These are phyloP conservation scores for Casuarina glauca DNA, from an alignment of 306 rosid species.

Conservation along the genomic window DNA sequence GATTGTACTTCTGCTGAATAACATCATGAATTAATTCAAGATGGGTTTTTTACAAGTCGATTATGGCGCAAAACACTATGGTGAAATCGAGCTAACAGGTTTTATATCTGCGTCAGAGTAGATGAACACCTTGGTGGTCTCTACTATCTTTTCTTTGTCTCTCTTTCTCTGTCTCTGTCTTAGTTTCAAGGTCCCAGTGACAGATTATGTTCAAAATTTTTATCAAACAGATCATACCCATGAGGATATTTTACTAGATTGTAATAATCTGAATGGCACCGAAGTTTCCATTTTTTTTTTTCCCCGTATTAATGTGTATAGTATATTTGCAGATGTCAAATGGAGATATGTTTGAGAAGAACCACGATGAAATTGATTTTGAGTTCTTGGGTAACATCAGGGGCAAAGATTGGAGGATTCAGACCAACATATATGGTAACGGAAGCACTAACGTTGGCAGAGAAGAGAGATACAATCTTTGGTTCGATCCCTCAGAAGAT, in stretches of 20 bases:
- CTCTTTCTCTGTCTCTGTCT: not conserved
- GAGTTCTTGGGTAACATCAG: constrained; percentile 95
- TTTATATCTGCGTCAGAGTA: not conserved
- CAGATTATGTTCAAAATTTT: not conserved
- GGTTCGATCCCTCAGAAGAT: constrained; percentile 96
- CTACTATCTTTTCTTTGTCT: too few relatives aligned
- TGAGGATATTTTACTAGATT: not conserved
- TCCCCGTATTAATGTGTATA: not conserved
- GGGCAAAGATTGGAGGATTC: constrained; percentile 95
- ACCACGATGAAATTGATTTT: constrained; percentile 94
- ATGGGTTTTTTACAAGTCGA: not conserved
- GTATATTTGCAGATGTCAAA: constrained; percentile 73
- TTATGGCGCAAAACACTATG: not conserved
- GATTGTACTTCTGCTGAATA: not conserved
- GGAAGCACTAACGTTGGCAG: constrained; percentile 90
- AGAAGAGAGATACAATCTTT: constrained; percentile 84
- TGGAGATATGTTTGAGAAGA: constrained; percentile 77
- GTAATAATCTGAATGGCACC: not conserved
- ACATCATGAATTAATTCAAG: not conserved
- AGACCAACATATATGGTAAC: constrained; percentile 93
- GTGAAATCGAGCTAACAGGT: not conserved
- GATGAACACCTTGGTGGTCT: not conserved
- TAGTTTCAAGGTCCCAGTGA: not conserved
- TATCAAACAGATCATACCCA: not conserved
- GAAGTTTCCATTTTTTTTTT: not conserved